These are phyloP conservation scores for Saccharomyces paradoxus DNA, from an alignment of 805 yeast genomes.

Conservation along the genomic window DNA sequence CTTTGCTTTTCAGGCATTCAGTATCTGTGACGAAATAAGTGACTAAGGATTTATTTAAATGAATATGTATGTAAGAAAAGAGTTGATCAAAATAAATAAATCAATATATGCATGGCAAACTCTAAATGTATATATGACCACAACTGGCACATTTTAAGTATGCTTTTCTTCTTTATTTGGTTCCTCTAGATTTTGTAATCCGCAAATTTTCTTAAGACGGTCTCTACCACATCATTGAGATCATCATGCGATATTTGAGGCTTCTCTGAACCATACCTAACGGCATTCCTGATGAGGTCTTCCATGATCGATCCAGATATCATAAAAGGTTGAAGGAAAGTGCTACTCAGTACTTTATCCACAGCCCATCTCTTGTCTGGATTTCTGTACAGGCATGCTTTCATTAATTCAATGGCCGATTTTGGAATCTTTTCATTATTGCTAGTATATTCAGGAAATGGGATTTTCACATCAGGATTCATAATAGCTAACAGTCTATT, in stretches of 20 bases:
- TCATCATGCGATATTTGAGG: constrained; percentile 44
- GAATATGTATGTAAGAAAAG: neutral
- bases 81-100: neutral
- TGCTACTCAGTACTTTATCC: constrained; percentile 48
- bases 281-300: constrained; percentile 69
- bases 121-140: neutral
- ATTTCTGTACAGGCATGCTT: constrained; percentile 61
- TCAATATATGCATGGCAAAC: neutral
- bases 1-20: neutral
- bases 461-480: constrained; percentile 69
- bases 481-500: constrained; percentile 77
- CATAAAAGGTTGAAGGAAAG: constrained; percentile 67
- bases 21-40: neutral
- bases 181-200: neutral
- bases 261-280: constrained; percentile 65
- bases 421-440: constrained; percentile 59
- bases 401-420: constrained; percentile 62
- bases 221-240: neutral
- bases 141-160: neutral
- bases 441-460: constrained; percentile 54
- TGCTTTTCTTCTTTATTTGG: neutral
- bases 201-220: neutral
- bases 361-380: constrained; percentile 62
- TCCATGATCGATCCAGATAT: constrained; percentile 59
- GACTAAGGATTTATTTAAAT: neutral